Evolutionary conservation across 139 green algal species (phyloP), one percentile per base, ranked within the genome.

Genomic region (Astrephomene gubernaculifera): DNA sequence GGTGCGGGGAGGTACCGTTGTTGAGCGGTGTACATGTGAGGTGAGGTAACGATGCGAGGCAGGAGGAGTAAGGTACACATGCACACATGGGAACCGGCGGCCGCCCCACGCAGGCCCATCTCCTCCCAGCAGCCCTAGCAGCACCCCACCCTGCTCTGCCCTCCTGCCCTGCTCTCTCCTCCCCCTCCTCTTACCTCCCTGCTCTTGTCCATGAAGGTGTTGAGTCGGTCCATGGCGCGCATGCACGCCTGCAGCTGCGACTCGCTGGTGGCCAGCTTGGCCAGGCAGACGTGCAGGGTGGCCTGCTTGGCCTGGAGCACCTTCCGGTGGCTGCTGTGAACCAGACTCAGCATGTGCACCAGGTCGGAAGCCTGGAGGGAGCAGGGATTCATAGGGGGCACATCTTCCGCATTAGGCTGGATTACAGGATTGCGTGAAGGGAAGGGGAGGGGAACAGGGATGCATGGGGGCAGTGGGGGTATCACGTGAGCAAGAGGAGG

Each of bases 261-360:
- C 27, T 60, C 63, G 43, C 78, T 49, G 43, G 45, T 43, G 25
- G 52, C 63, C 60, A 84, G 78, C 31, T 84, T 84, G 78, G 78
- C 78, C 49, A 86, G 87, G n/a, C 63, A 75, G n/a, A 90, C 75
- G 69, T 71, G 73, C 57, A 90, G 81, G 14, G 64, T 80, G 25
- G 87, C 82, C 70, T 90, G 87, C 61, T 76, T 9, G 1, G 82
- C 75, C 41, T 86, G 69, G 36, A 90, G 75, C 87, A 85, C 49
- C 82, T 90, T 90, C 57, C 82, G 82, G 61, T 90, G 87, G 2
- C 41, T 39, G 76, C 41, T 57, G 70, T 88, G 87, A 43, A 88
- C 57, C 29, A 65, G 67, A 2, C 31, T 21, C 57, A 90, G 43
- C 75, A 87, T 76, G 24, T 88, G 41, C 44, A 87, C 61, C 65